Evolutionary conservation across 2,329 filamentous ascomycete species (phyloP).

Genomic region (Beauveria sp.): DNA sequence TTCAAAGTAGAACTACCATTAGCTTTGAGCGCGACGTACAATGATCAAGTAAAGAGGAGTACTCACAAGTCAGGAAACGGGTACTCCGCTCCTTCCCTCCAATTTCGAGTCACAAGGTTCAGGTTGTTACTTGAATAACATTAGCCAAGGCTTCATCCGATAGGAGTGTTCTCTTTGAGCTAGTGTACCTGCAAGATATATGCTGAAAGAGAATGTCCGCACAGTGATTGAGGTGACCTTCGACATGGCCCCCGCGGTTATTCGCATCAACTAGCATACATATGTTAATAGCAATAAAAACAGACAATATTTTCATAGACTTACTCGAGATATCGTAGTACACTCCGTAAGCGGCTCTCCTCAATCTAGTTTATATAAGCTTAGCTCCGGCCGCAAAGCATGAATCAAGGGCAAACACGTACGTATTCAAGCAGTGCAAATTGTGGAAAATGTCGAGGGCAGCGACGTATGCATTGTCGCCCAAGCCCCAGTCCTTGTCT

Average conservation of each 20-base stretch:
- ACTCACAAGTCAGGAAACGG: neutral
- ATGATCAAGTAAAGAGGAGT: neutral
- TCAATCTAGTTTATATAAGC: neutral
- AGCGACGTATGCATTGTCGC: constrained; percentile 1
- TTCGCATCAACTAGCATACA: neutral
- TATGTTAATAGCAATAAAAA: neutral
- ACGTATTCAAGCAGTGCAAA: constrained; percentile 2
- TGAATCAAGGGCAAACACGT: neutral
- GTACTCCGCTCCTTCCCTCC: neutral
- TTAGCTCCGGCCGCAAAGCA: neutral
- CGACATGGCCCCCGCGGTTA: neutral
- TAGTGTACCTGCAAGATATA: neutral
- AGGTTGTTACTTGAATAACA: neutral
- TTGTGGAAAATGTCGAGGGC: neutral
- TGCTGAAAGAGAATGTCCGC: neutral
- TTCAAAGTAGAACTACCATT: neutral
- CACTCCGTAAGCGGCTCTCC: neutral
- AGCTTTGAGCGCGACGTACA: neutral
- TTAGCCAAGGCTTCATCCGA: neutral
- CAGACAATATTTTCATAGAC: neutral
- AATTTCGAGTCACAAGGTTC: neutral
- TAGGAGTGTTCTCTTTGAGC: neutral
- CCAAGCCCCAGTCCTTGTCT: neutral
- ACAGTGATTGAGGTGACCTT: neutral
- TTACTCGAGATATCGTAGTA: neutral